Base-by-base conservation (phyloP, 2,329 filamentous ascomycete species). In the Arthrobotrys conoides region DNA sequence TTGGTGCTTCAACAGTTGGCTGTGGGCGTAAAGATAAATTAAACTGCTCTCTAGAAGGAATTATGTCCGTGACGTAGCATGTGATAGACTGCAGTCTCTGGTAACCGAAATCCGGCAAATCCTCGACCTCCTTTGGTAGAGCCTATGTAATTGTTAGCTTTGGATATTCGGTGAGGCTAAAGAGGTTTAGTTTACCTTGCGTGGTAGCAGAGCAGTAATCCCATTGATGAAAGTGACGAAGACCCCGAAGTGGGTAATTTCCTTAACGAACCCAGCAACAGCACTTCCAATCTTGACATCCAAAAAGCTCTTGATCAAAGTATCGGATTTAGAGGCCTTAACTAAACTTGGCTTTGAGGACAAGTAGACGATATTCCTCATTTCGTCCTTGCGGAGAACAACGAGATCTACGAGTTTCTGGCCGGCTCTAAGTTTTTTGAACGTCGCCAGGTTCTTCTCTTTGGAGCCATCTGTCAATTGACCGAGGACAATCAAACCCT, bases 201-300 rank as follows among this genome's bases (percentile, higher is more conserved):
- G 65, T 44, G 94, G 93, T 33, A 97, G 86, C 49, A 97, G 86
- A 14, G 93, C 95, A 55, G 90, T 92, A 18, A 97, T 85, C 38
- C 89, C 90, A 81, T 91, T 92, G 48, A 91, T 90, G 84, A 97
- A 97, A 82, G 96, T 91, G n/a, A 97, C 89, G 82, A 97, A 98
- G 10, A 94, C 87, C 51, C 92, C 93, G 8, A 91, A 92, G 1
- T 89, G 86, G 0, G 93, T 94, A 66, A 97, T 91, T 82, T 96
- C 96, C 76, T 91, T 91, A 27, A 99, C 90, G 82, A 95, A 97
- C 5, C 94, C 95, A 75, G 90, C 88, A 6, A 93, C 88, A 24
- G 90, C 85, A 38, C 89, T 87, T 33, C 92, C 92, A 80, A 91
- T 88, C 80, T 90, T 88, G 20, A 93, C 88, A 80, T 95, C 90